Base-by-base conservation (phyloP, 768 basidiomycete species). In the Leccinum uliginosum region DNA sequence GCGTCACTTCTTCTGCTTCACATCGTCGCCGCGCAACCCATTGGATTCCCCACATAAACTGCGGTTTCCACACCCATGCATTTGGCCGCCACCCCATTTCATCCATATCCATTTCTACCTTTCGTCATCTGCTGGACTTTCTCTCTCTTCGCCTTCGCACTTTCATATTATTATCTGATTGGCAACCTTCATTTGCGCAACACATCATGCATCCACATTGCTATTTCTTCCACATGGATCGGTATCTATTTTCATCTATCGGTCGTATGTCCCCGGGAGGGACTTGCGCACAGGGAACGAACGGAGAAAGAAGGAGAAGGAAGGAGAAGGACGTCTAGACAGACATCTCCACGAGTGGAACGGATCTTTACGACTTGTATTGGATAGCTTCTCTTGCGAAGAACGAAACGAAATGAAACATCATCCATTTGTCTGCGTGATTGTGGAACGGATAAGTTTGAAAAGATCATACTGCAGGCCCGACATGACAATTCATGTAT, bases 341-440 rank as follows among this genome's bases (percentile, higher is more conserved):
- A 61, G 56, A 57, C 57, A 44, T 54, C 17, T 55, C 53, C 55
- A 60, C 59, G 60, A 59, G 52, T 54, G 50, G 56, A 34, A 60
- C 63, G 65, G 59, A 63, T 54, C 56, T 62, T 58, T 58, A 55
- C 62, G 67, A 47, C 54, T 53, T 53, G 59, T 71, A 71, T 63
- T 49, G 51, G 56, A 58, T 65, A 65, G 49, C 34, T 60, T 58
- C 58, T 46, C 34, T 58, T 65, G 54, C 57, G 56, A 75, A 48
- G 81, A 66, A 55, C 79, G 81, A 63, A 80, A 70, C 40, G 78
- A 78, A 64, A 83, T 72, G 76, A 78, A 82, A 56, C 50, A 44
- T 56, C 69, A 62, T 40, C 59, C 68, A 70, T 44, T 51, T 43
- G 34, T 34, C 5, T 50, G 47, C 10, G 34, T 34, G 62, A 47